A percentile compares a stretch with the other conserved stretches of the same genome.
These are phyloP conservation scores for Fomes fomentarius DNA, from an alignment of 1,284 basidiomycete genomes.

Conservation along the genomic window DNA sequence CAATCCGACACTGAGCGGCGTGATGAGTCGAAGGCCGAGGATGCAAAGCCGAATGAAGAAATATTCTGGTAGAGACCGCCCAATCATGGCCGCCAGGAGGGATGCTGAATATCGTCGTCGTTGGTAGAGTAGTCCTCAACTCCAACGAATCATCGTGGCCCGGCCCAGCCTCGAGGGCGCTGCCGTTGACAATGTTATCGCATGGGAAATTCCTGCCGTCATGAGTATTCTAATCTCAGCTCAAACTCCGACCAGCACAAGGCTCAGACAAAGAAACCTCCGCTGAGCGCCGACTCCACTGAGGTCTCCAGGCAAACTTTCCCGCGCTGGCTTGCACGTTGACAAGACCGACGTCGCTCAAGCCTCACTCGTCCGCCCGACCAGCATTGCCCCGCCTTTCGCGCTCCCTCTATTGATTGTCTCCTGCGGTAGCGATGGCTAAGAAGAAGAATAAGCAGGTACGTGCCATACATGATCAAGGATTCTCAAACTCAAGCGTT, in stretches of 20 bases:
- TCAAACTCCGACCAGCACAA: not conserved
- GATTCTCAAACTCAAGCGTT: conserved; percentile 7
- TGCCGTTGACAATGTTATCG: no score
- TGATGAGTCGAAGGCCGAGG: conserved; percentile 47
- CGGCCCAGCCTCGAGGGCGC: no score
- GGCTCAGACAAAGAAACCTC: not conserved
- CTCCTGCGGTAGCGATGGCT: conserved; percentile 50
- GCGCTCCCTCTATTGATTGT: not conserved
- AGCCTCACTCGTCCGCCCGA: conserved; percentile 7
- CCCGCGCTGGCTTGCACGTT: conserved; percentile 1
- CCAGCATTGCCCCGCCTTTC: conserved; percentile 1
- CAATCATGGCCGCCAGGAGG: conserved; percentile 13
- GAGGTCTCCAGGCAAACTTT: conserved; percentile 9
- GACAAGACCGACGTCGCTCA: conserved; percentile 12
- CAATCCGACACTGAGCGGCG: conserved; percentile 51
- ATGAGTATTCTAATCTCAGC: not conserved
- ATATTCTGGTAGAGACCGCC: conserved; percentile 49
- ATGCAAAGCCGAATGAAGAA: conserved; percentile 56
- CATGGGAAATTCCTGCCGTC: no score
- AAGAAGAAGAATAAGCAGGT: conserved; percentile 86
- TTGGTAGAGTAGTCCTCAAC: not conserved
- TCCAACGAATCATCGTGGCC: no score
- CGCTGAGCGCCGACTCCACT: not conserved
- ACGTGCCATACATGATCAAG: conserved; percentile 9
- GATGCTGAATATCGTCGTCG: not conserved